phyloP scores from a whole-genome alignment of 1,284 basidiomycete genomes.

The Kalmanozyma brasiliensis region DNA sequence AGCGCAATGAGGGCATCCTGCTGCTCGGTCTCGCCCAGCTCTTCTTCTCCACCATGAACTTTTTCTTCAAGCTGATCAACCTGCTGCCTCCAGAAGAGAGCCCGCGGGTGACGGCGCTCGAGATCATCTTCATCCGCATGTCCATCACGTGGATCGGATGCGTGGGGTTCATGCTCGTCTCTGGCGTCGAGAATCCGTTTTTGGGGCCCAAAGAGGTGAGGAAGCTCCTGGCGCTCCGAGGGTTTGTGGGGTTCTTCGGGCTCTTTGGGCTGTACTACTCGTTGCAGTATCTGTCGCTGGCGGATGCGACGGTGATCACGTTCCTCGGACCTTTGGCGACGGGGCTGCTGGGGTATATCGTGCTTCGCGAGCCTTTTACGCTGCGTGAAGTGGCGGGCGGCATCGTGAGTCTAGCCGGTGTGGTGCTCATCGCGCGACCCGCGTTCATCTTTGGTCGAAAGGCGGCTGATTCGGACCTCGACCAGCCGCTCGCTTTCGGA shows the following conservation, averaged over 20 bases:
- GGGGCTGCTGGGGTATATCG: constrained; percentile 76
- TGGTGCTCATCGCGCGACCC: constrained; percentile 72
- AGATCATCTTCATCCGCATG: constrained; percentile 73
- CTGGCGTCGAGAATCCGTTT: constrained; percentile 75
- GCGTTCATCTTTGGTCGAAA: constrained; percentile 47
- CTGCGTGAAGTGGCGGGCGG: constrained; percentile 75
- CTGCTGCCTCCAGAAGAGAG: constrained; percentile 71
- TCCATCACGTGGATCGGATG: constrained; percentile 69
- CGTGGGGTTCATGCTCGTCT: constrained; percentile 60
- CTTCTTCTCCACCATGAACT: constrained; percentile 71
- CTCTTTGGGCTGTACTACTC: constrained; percentile 76
- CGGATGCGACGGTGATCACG: constrained; percentile 80
- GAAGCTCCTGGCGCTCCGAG: constrained; percentile 73
- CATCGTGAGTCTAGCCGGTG: constrained; percentile 74
- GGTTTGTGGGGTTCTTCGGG: constrained; percentile 74
- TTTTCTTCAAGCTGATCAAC: constrained; percentile 75
- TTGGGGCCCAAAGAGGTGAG: constrained; percentile 78
- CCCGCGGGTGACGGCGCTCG: constrained; percentile 39
- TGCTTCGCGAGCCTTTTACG: constrained; percentile 77
- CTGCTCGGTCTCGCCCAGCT: constrained; percentile 43
- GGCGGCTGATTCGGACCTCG: constrained; percentile 32
- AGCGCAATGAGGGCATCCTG: constrained; percentile 45
- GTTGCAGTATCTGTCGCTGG: constrained; percentile 76
- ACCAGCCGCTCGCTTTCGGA: constrained; percentile 10
- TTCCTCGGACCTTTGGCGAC: constrained; percentile 80